Evolutionary conservation across 768 basidiomycete species (phyloP).

Genomic region (Mycena sanguinolenta): DNA sequence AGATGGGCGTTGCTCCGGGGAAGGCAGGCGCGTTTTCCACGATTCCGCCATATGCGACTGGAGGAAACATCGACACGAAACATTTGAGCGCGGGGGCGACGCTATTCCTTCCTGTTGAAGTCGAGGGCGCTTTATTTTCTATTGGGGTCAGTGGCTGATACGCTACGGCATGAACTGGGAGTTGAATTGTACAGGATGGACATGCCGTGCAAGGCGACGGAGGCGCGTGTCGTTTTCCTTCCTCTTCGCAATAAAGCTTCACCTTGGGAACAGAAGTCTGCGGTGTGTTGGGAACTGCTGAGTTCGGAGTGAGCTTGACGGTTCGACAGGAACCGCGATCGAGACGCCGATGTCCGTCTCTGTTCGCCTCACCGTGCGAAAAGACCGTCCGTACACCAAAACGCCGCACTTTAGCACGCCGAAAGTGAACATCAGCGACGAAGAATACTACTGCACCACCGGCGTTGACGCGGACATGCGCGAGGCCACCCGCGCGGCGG

Average conservation of each 20-base stretch:
- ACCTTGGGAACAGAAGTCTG: constrained; percentile 63
- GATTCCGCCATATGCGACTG: constrained; percentile 73
- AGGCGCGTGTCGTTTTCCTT: constrained; percentile 53
- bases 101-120: constrained; percentile 69
- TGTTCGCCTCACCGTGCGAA: constrained; percentile 68
- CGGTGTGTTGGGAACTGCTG: constrained; percentile 52
- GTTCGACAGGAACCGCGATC: constrained; percentile 66
- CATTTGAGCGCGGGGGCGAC: constrained; percentile 69
- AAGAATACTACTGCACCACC: constrained; percentile 70
- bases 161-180: constrained; percentile 5
- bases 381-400: constrained; percentile 68
- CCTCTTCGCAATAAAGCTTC: not conserved
- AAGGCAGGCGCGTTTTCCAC: constrained; percentile 67
- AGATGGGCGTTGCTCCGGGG: constrained; percentile 73
- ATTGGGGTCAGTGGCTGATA: constrained; percentile 61
- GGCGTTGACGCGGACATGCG: constrained; percentile 69
- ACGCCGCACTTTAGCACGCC: constrained; percentile 68
- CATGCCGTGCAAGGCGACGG: constrained; percentile 79
- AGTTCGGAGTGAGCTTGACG: not conserved
- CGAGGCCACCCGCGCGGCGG: constrained; percentile 68
- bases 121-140: constrained; percentile 71
- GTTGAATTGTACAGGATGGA: constrained; percentile 59
- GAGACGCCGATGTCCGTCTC: constrained; percentile 71
- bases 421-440: constrained; percentile 39
- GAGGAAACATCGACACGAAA: constrained; percentile 74